phyloP scores from a whole-genome alignment of 768 basidiomycete genomes.

The Pleurotus tuber-regium region DNA sequence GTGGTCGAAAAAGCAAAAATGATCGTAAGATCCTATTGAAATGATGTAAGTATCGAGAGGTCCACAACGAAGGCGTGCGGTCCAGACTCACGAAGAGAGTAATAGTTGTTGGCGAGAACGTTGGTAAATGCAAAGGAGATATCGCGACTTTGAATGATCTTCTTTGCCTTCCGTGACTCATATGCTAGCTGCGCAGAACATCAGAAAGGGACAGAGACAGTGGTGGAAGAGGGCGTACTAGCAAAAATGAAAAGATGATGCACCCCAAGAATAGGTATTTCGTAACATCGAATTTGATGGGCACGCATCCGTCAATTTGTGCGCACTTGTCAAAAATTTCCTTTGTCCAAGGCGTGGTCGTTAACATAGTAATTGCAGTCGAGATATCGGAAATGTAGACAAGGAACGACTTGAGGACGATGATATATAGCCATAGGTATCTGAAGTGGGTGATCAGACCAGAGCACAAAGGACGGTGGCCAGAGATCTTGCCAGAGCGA shows the following conservation, averaged over 20 bases:
- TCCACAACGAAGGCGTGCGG: background rate
- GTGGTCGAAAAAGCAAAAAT: slow-evolving; percentile 98
- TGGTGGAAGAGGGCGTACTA: slow-evolving; percentile 55
- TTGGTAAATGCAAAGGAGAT: slow-evolving; percentile 99
- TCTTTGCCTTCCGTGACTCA: slow-evolving; percentile 88
- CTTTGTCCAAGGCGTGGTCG: slow-evolving; percentile 86
- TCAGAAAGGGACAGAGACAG: background rate
- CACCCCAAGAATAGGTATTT: slow-evolving; percentile 98
- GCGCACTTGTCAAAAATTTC: slow-evolving; percentile 82
- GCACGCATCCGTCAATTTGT: slow-evolving; percentile 64
- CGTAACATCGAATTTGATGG: slow-evolving; percentile 84
- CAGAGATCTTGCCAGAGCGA: too few relatives aligned
- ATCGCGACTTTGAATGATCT: slow-evolving; percentile 92
- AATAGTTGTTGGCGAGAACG: slow-evolving; percentile 95
- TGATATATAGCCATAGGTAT: slow-evolving; percentile 90
- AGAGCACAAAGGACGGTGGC: background rate
- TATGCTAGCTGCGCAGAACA: slow-evolving; percentile 71
- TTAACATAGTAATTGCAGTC: slow-evolving; percentile 95
- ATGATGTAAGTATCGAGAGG: slow-evolving; percentile 12
- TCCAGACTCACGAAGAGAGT: slow-evolving; percentile 76
- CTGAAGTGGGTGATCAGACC: slow-evolving; percentile 33
- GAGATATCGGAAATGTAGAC: slow-evolving; percentile 98
- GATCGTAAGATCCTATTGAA: slow-evolving; percentile 81
- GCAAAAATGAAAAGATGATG: slow-evolving; percentile 96
- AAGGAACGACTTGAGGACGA: slow-evolving; percentile 92